Conservation (phyloP, 176 grass and related monocot species). For the Miscanthus lutarioriparius region DNA sequence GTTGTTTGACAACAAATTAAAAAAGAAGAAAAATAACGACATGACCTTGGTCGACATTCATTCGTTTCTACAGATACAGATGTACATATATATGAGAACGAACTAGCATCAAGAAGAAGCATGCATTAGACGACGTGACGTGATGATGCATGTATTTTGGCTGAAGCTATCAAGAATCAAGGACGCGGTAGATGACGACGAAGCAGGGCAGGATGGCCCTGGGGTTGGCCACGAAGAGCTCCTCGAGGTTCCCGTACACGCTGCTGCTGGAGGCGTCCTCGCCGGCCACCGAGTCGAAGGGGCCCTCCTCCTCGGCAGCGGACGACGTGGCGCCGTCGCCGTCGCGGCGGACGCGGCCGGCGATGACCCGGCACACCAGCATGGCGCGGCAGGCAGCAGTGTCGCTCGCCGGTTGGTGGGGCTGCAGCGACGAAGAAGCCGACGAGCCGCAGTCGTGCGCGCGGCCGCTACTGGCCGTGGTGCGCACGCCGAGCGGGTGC, state of each 20-base stretch:
- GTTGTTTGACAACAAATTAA: neutral
- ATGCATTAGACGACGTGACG: no score
- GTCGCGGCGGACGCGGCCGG: slow-evolving; percentile 58
- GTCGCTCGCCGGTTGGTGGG: no score
- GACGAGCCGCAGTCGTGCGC: slow-evolving; percentile 45
- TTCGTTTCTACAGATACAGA: neutral
- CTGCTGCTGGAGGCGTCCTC: slow-evolving; percentile 43
- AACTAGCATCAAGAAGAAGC: no score
- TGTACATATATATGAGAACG: no score
- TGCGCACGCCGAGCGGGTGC: slow-evolving; percentile 65
- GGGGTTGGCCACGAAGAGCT: slow-evolving; percentile 92
- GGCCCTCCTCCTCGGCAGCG: neutral
- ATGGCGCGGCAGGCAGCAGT: slow-evolving; percentile 46
- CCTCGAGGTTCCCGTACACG: slow-evolving; percentile 69
- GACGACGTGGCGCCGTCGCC: neutral
- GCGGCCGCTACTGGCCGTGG: slow-evolving; percentile 82
- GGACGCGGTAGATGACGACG: slow-evolving; percentile 81
- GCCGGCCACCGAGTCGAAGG: slow-evolving; percentile 75
- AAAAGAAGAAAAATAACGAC: neutral
- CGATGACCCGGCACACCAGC: slow-evolving; percentile 97
- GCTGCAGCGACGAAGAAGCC: no score
- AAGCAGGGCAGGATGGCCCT: slow-evolving; percentile 96
- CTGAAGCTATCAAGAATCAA: slow-evolving; percentile 29
- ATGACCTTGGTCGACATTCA: neutral
- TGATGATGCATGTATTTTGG: no score